These are phyloP conservation scores for Eutrema yunnanense DNA, from an alignment of 345 rosid genomes.

Conservation along the genomic window DNA sequence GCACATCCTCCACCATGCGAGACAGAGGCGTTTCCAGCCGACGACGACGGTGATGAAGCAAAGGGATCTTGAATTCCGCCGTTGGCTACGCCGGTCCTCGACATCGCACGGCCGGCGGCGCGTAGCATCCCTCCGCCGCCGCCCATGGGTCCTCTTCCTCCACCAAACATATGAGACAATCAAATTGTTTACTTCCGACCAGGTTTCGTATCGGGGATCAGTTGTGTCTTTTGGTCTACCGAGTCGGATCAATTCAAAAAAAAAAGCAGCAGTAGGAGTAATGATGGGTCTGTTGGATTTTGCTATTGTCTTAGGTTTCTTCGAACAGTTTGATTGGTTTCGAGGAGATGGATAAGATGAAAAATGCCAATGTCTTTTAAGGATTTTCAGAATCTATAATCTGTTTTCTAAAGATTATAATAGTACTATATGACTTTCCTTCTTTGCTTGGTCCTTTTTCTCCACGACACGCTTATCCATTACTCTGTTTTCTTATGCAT, in stretches of 20 bases:
- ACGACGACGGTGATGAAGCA: slow-evolving; percentile 31
- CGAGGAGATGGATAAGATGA: slow-evolving; percentile 24
- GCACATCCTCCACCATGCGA: slow-evolving; percentile 23
- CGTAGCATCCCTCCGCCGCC: slow-evolving; percentile 59
- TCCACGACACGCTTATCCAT: slow-evolving; percentile 30
- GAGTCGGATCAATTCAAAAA: neutral
- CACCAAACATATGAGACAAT: slow-evolving; percentile 44
- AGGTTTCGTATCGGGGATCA: slow-evolving; percentile 11
- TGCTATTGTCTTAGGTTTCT: neutral
- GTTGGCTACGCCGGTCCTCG: slow-evolving; percentile 35
- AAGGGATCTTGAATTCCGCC: slow-evolving; percentile 51
- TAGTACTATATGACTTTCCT: slow-evolving; percentile 14
- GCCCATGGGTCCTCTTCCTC: slow-evolving; percentile 42
- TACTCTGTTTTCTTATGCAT: neutral
- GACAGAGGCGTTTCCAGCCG: slow-evolving; percentile 28
- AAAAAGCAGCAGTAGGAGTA: neutral
- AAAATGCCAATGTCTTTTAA: neutral
- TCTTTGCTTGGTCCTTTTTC: slow-evolving; percentile 17
- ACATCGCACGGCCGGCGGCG: slow-evolving; percentile 43
- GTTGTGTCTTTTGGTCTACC: slow-evolving; percentile 13
- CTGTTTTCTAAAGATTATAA: neutral
- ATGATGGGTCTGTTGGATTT: neutral
- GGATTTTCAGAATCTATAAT: neutral
- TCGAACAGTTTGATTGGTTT: slow-evolving; percentile 6
- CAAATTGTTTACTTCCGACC: neutral